Percentiles rank a stretch among this genome's conserved stretches.
Conservation (phyloP, 257 asterid genomes). For the Thymus mandschuricus region DNA sequence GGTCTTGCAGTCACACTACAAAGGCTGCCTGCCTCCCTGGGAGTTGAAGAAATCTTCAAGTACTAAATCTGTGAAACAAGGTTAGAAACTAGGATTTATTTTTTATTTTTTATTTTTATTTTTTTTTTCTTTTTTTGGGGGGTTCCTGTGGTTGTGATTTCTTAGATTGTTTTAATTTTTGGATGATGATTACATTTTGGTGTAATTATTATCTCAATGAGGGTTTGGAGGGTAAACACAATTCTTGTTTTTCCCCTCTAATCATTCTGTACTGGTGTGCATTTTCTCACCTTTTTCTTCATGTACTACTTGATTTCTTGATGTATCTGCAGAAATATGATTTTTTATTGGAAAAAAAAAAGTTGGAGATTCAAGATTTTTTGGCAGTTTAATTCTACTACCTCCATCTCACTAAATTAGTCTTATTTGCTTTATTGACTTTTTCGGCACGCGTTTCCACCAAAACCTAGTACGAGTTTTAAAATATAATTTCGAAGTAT, state of each 20-base stretch:
- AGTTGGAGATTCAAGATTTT: not conserved
- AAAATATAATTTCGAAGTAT: too few species aligned
- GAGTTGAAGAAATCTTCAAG: slow-evolving; percentile 50
- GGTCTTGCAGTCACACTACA: slow-evolving; percentile 70
- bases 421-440: too few species aligned
- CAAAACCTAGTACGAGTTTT: too few species aligned
- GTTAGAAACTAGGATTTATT: slow-evolving; percentile 19
- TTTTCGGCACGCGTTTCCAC: too few species aligned
- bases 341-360: not conserved
- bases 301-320: slow-evolving; percentile 12
- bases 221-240: slow-evolving; percentile 17
- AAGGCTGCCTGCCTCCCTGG: slow-evolving; percentile 67
- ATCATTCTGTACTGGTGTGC: slow-evolving; percentile 27
- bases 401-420: too few species aligned
- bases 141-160: not conserved
- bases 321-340: slow-evolving; percentile 24
- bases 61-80: slow-evolving; percentile 44
- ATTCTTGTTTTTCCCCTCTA: not conserved
- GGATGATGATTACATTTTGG: not conserved
- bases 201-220: slow-evolving; percentile 20
- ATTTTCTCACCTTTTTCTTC: slow-evolving; percentile 20
- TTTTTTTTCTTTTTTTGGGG: not conserved
- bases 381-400: not conserved
- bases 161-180: slow-evolving; percentile 17
- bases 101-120: not conserved